Percentiles rank a stretch among this genome's conserved stretches.
Conservation (phyloP, 305 asterid genomes). For the Coffea humblotiana region DNA sequence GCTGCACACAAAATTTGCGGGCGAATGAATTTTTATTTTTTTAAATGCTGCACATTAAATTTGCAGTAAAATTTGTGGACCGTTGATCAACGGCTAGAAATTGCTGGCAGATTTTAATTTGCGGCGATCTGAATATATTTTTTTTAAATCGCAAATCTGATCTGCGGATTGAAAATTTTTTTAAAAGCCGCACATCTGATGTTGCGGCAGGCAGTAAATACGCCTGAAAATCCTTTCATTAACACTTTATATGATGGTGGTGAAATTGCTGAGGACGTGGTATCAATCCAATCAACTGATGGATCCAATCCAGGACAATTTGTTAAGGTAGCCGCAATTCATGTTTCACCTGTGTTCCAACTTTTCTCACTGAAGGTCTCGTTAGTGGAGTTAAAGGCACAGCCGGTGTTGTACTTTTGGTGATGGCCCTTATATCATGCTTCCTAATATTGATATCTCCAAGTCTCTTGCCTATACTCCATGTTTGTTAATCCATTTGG, state of each 20-base stretch:
- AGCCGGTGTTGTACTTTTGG: constrained; percentile 26
- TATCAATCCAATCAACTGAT: constrained; percentile 21
- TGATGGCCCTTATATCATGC: constrained; percentile 12
- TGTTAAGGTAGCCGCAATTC: constrained; percentile 5
- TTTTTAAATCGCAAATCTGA: no score
- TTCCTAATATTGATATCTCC: constrained; percentile 2
- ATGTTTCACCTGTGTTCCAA: constrained; percentile 25
- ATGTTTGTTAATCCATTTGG: constrained; percentile 24
- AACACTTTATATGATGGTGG: constrained; percentile 16
- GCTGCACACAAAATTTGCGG: no score
- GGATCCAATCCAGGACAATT: constrained; percentile 6
- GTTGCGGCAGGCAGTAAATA: no score
- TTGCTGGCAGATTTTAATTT: no score
- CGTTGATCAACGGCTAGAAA: no score
- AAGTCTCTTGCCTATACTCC: constrained; percentile 20
- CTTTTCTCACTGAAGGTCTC: constrained; percentile 18
- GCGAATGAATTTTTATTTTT: no score
- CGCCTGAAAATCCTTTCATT: constrained; percentile 28
- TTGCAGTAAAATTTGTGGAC: no score
- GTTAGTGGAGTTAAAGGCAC: constrained; percentile 34
- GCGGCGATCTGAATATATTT: no score
- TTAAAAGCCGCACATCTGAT: no score
- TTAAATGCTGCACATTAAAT: no score
- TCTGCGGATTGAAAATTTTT: no score
- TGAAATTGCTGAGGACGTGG: constrained; percentile 25